Evolutionary conservation across 2,329 filamentous ascomycete species (phyloP), one percentile per base, ranked within the genome.

Genomic region (Penicillium vulpinum): DNA sequence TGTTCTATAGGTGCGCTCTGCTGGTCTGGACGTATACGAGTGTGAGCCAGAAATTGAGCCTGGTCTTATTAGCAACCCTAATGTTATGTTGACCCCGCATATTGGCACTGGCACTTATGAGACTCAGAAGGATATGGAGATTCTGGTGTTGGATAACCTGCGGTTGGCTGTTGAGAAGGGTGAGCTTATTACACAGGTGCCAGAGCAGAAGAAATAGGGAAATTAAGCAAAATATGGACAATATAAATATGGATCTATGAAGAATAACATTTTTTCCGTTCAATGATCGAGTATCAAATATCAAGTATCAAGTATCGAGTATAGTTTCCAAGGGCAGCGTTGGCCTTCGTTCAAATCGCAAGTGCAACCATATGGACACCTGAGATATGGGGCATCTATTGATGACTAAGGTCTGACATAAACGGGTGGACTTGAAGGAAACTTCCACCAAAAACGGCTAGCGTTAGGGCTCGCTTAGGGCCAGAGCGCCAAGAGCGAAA

Each of bases 91-190:
- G 61, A 67, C 86, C 60, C 84, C 84, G 38, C 84, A 87, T 63
- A 81, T 87, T 61, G 84, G 84, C 21, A 87, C 84, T 1, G 79
- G 74, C 58, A 86, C 83, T 11, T 81, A 78, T 65, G 84, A 86
- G 70, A 85, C 83, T 22, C 83, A 85, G 72, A 81, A 79, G 61
- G 82, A 85, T 53, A 86, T 86, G 84, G 84, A 86, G 68, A 65
- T 85, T 51, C 67, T 85, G 61, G 83, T 85, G 18, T 59, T 86
- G 67, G 77, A 83, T 31, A 86, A 86, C 61, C 60, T 88, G 68
- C 80, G 80, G 66, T 78, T 74, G 31, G 84, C 81, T 6, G 77
- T 87, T 38, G 79, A 85, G 65, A 78, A 81, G 57, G 83, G 82
- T 5, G 78, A 78, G 57, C 70, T 88, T 68, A 71, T 86, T 56